These are phyloP conservation scores for Violaceomyces palustris DNA, from an alignment of 1,284 basidiomycete genomes.

Conservation along the genomic window DNA sequence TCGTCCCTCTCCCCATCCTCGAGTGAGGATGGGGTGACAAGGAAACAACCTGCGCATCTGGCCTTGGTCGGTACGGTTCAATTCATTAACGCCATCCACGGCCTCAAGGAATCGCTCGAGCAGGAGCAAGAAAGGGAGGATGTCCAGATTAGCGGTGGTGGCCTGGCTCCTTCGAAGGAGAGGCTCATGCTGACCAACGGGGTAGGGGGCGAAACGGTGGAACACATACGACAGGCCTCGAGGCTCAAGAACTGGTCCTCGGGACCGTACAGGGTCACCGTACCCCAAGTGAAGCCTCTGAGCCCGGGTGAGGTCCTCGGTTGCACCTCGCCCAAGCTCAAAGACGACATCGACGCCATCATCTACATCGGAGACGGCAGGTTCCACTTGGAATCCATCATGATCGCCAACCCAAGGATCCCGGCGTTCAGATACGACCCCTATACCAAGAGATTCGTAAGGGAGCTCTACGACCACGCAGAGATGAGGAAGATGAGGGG, in stretches of 20 bases:
- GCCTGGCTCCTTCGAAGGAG: conserved; percentile 6
- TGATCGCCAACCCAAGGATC: conserved; percentile 95
- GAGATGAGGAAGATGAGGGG: conserved; percentile 72
- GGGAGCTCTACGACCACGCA: conserved; percentile 83
- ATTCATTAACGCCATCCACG: conserved; percentile 49
- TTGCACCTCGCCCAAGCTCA: conserved; percentile 80
- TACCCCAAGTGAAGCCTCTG: conserved; percentile 87
- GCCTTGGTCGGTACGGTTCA: conserved; percentile 50
- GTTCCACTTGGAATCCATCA: conserved; percentile 96
- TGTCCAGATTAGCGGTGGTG: too few relatives aligned
- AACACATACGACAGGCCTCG: conserved; percentile 25
- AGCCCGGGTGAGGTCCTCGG: conserved; percentile 95
- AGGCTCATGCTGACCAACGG: conserved; percentile 18
- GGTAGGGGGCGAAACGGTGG: conserved; percentile 1
- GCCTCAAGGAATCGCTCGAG: conserved; percentile 37
- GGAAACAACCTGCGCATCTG: too few relatives aligned
- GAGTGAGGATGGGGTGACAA: too few relatives aligned
- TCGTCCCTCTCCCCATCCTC: too few relatives aligned
- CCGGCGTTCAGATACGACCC: conserved; percentile 98
- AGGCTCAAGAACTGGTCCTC: conserved; percentile 21
- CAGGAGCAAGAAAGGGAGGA: conserved; percentile 15
- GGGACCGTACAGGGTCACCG: conserved; percentile 51
- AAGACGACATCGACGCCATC: conserved; percentile 41
- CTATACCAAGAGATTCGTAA: conserved; percentile 92
- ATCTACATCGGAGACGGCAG: conserved; percentile 91